Evolutionary conservation across 2,329 filamentous ascomycete species (phyloP).

Genomic region (Aspergillus felis): DNA sequence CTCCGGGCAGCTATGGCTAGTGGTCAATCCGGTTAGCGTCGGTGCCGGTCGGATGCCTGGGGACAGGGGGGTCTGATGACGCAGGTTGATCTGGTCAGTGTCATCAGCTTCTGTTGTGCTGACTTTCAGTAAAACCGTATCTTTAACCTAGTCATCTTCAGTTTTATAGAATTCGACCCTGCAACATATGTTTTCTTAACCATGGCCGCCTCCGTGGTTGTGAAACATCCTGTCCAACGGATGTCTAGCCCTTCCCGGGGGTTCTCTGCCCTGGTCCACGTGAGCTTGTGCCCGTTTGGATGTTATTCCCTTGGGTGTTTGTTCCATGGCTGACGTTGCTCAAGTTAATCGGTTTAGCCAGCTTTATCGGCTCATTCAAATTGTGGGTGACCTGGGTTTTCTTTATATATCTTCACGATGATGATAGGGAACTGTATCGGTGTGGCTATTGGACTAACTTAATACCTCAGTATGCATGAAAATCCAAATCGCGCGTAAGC

Average conservation of each 20-base stretch:
- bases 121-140: not conserved
- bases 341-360: slow-evolving; percentile 38
- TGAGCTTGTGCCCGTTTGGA: slow-evolving; percentile 17
- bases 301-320: not conserved
- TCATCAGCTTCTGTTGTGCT: not conserved
- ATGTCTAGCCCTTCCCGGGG: slow-evolving; percentile 41
- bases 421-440: not conserved
- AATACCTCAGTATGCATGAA: slow-evolving; percentile 33
- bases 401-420: not conserved
- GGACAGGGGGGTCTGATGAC: not conserved
- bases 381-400: slow-evolving; percentile 29
- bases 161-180: not conserved
- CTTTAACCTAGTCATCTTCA: not conserved
- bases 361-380: slow-evolving; percentile 44
- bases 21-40: slow-evolving; percentile 4
- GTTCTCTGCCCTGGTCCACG: slow-evolving; percentile 43
- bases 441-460: slow-evolving; percentile 3
- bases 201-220: slow-evolving; percentile 18
- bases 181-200: slow-evolving; percentile 1
- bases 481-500: slow-evolving; percentile 42
- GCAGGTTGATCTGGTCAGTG: not conserved
- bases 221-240: slow-evolving; percentile 42
- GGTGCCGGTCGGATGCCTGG: not conserved
- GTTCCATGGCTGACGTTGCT: slow-evolving; percentile 16
- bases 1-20: not conserved